Evolutionary conservation across 2,329 filamentous ascomycete species (phyloP).

Genomic region (Ophiostoma angusticollis): DNA sequence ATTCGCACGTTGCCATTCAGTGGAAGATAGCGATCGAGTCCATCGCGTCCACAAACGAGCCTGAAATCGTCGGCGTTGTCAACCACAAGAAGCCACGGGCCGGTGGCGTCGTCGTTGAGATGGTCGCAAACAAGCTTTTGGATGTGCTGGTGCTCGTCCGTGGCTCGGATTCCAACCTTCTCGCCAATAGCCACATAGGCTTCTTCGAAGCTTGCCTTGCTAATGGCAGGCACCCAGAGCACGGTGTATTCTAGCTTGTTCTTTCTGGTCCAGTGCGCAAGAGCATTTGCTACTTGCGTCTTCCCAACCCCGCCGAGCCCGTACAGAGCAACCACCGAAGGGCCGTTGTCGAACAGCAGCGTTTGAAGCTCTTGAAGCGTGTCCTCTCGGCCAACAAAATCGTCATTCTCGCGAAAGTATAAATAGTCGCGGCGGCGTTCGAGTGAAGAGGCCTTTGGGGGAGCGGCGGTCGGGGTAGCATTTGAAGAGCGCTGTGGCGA

Average conservation of each 20-base stretch:
- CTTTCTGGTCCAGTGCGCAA: slow-evolving; percentile 25
- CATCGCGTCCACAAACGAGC: slow-evolving; percentile 13
- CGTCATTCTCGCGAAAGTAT: background rate
- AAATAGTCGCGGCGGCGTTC: too few relatives aligned
- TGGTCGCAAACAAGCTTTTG: slow-evolving; percentile 42
- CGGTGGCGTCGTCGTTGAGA: slow-evolving; percentile 17
- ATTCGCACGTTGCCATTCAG: slow-evolving; percentile 19
- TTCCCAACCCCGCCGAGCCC: slow-evolving; percentile 30
- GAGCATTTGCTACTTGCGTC: slow-evolving; percentile 26
- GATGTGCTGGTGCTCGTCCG: slow-evolving; percentile 38
- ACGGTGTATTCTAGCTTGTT: slow-evolving; percentile 24
- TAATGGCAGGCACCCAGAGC: slow-evolving; percentile 31
- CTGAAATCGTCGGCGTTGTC: slow-evolving; percentile 29
- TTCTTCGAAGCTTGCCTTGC: slow-evolving; percentile 25
- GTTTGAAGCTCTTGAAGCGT: background rate
- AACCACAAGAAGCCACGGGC: slow-evolving; percentile 28
- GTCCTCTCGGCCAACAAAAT: slow-evolving; percentile 2
- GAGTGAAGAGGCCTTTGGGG: too few relatives aligned
- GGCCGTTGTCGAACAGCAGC: background rate
- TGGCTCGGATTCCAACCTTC: slow-evolving; percentile 21
- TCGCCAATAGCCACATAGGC: slow-evolving; percentile 24
- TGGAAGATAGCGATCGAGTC: slow-evolving; percentile 21
- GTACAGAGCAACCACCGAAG: background rate
- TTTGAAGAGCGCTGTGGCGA: too few relatives aligned
- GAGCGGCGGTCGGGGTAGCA: too few relatives aligned